A percentile compares a stretch with the other conserved stretches of the same genome.
phyloP scores from a whole-genome alignment of 345 rosid genomes.

The Hibiscus tridactylites region DNA sequence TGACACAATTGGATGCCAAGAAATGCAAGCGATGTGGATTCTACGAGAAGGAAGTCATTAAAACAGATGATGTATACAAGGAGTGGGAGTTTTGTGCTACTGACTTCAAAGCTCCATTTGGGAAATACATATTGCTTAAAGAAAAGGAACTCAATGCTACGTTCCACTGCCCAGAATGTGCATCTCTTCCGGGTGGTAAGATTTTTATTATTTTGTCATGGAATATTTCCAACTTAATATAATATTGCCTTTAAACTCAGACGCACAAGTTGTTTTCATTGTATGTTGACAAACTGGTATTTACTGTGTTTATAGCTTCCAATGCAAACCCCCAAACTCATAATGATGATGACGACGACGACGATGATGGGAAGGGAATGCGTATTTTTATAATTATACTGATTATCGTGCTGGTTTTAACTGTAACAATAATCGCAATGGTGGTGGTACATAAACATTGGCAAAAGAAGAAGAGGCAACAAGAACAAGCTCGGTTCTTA shows the following conservation, averaged over 20 bases:
- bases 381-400: constrained; percentile 41
- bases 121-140: constrained; percentile 39
- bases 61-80: constrained; percentile 51
- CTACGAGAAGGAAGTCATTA: constrained; percentile 55
- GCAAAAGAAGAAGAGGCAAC: constrained; percentile 69
- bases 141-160: constrained; percentile 55
- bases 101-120: constrained; percentile 46
- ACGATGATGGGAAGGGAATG: constrained; percentile 22
- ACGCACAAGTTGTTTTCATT: neutral
- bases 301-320: constrained; percentile 29
- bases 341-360: neutral
- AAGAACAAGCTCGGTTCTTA: constrained; percentile 80
- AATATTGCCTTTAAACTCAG: neutral
- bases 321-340: constrained; percentile 18
- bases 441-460: constrained; percentile 43
- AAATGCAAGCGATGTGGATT: constrained; percentile 97
- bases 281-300: neutral
- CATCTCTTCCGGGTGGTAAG: constrained; percentile 37
- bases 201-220: neutral
- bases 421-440: constrained; percentile 27
- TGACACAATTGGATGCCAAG: constrained; percentile 40
- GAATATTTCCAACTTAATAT: neutral
- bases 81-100: constrained; percentile 93
- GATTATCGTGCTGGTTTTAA: constrained; percentile 30
- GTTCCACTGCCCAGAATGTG: constrained; percentile 60